Evolutionary conservation across 352 stramenopile species (phyloP).

Genomic region (Pythium periplocum): DNA sequence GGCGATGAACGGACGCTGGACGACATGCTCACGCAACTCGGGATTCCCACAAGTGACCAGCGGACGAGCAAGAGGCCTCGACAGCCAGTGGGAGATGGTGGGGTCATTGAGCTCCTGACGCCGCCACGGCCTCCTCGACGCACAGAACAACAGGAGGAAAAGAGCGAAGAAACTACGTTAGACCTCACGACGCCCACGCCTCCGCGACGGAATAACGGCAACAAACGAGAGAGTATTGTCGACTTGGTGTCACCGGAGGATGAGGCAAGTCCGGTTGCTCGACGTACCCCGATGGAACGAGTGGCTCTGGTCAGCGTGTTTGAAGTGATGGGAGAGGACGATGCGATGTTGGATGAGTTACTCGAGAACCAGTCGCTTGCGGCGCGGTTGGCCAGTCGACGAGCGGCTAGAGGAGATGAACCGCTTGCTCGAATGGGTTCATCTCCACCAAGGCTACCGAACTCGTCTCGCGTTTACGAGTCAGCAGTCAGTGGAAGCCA

Average conservation of each 20-base stretch:
- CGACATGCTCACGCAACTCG: slow-evolving; percentile 16
- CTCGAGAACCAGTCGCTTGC: no score
- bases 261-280: slow-evolving; percentile 2
- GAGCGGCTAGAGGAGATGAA: no score
- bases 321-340: background rate
- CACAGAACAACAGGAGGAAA: background rate
- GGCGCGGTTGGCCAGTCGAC: no score
- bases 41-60: slow-evolving; percentile 13
- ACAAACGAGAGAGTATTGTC: slow-evolving; percentile 25
- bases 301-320: background rate
- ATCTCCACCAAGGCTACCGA: background rate
- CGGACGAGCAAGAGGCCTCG: slow-evolving; percentile 3
- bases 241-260: slow-evolving; percentile 35
- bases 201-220: background rate
- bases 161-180: slow-evolving; percentile 4
- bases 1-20: slow-evolving; percentile 11
- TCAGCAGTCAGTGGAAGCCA: background rate
- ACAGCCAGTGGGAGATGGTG: background rate
- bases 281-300: background rate
- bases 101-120: slow-evolving; percentile 18
- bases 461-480: background rate
- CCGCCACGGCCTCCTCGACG: slow-evolving; percentile 7
- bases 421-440: background rate
- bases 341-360: background rate
- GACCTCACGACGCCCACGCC: slow-evolving; percentile 22